Conservation (phyloP, 495 filamentous ascomycete species). For the Podospora appendiculata region DNA sequence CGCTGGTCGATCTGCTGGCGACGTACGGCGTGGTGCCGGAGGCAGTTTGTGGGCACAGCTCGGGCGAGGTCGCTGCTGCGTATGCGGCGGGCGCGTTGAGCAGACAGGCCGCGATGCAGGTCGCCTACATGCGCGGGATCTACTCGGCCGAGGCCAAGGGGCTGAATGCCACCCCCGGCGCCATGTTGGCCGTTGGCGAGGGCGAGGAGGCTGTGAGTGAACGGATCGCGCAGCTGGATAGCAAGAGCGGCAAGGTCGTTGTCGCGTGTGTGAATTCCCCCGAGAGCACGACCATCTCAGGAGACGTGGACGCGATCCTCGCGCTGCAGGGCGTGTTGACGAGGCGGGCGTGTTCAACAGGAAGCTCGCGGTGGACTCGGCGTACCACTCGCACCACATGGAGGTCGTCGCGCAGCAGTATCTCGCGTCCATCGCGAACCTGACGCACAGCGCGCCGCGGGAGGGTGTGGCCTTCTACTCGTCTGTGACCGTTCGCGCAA, state of each 20-base stretch:
- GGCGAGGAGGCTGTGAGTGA: not conserved
- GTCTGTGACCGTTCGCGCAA: conserved; percentile 14
- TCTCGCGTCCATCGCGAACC: not conserved
- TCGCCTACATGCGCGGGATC: conserved; percentile 33
- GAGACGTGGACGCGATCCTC: conserved; percentile 23
- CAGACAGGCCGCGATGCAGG: conserved; percentile 34
- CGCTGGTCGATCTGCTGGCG: conserved; percentile 39
- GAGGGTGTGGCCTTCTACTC: conserved; percentile 18
- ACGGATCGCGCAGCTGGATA: not conserved
- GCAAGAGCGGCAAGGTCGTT: not conserved
- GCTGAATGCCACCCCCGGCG: not conserved
- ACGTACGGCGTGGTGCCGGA: conserved; percentile 36
- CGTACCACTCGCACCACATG: conserved; percentile 36
- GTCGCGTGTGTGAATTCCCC: conserved; percentile 38
- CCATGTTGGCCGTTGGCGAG: conserved; percentile 1
- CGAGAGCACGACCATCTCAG: conserved; percentile 34
- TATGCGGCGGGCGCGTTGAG: conserved; percentile 33
- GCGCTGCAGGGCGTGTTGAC: conserved; percentile 12
- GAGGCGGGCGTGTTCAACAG: conserved; percentile 9
- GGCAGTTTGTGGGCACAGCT: conserved; percentile 50
- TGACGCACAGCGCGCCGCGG: not conserved
- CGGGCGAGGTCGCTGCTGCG: conserved; percentile 47
- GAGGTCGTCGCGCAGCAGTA: conserved; percentile 21
- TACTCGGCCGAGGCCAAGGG: not conserved
- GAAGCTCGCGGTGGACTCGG: conserved; percentile 22